Evolutionary conservation across 78 protist species (phyloP).

Genomic region (Paratrimastix pyriformis): DNA sequence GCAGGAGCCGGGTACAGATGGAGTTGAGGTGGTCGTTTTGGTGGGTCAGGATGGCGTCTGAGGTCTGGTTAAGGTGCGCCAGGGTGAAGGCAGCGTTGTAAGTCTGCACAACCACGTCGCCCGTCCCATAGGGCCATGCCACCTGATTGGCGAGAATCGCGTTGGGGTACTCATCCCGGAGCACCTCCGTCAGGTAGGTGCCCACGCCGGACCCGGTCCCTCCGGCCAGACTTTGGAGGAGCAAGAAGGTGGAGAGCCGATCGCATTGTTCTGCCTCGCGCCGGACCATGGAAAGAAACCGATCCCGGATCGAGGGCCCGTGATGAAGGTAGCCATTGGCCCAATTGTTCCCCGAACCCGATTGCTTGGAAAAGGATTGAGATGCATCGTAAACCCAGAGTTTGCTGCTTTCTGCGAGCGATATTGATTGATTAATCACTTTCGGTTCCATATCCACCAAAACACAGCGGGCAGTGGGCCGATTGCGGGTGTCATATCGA

Average conservation of each 20-base stretch:
- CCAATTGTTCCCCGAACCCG: constrained; percentile 50
- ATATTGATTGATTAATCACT: constrained; percentile 1
- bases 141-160: constrained; percentile 8
- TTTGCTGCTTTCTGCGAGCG: not conserved
- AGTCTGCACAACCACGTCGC: constrained; percentile 48
- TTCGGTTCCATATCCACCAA: constrained; percentile 52
- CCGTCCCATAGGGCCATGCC: constrained; percentile 36
- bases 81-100: constrained; percentile 40
- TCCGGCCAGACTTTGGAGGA: constrained; percentile 36
- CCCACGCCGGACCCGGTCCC: constrained; percentile 59
- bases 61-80: constrained; percentile 2
- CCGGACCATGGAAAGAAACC: not conserved
- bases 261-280: constrained; percentile 25
- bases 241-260: not conserved
- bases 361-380: not conserved
- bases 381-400: not conserved
- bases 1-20: not conserved
- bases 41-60: constrained; percentile 23
- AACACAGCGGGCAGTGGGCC: constrained; percentile 27
- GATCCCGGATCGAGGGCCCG: not conserved
- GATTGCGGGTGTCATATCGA: not conserved
- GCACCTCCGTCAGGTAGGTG: constrained; percentile 8
- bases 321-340: constrained; percentile 33
- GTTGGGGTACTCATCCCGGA: constrained; percentile 13
- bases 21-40: constrained; percentile 17